Base-by-base conservation (phyloP, 805 yeast species). In the Dipodascus geniculatus region DNA sequence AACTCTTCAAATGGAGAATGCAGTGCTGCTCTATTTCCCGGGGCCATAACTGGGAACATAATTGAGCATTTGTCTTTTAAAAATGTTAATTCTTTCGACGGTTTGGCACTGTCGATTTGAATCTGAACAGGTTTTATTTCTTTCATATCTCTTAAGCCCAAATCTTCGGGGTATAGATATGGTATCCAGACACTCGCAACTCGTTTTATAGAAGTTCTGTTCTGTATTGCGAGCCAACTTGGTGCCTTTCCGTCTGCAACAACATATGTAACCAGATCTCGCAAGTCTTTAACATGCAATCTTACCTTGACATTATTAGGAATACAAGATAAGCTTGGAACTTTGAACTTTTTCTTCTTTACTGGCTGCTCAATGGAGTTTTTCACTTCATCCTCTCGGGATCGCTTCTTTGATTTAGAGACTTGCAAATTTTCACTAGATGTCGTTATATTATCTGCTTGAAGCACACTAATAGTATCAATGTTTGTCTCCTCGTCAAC, bases 121-220 rank as follows among this genome's bases (percentile, higher is more conserved):
- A 57, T 49, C 22, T 54, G 28, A 16, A 61, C 59, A 19, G 9
- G 59, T 55, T 8, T 56, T 49, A n/a, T 58, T 52, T 1, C 57
- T 52, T n/a, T 62, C 56, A 17, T 60, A 57, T 16, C 56, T 52
- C 24, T 57, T 54, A 6, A 64, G 55, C 0, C 76, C 75, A 59
- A 81, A 78, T 55, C 77, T 76, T 2, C 65, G 60, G 1, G 71
- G 64, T 14, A 73, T 11, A 89, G 64, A 0, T 95, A 96, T 0
- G 93, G 87, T 2, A 80, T 76, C 51, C 81, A 69, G 2, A 86
- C 65, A 22, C 80, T 68, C 0, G 85, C 80, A 1, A 83, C 75
- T 55, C 78, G 79, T n/a, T 72, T 64, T 1, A 86, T 69, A 2
- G 72, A 65, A 20, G 64, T 60, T 50, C 78, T 68, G 57, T 83